phyloP scores from a whole-genome alignment of 768 basidiomycete species.

The Tricholoma flavovirens region DNA sequence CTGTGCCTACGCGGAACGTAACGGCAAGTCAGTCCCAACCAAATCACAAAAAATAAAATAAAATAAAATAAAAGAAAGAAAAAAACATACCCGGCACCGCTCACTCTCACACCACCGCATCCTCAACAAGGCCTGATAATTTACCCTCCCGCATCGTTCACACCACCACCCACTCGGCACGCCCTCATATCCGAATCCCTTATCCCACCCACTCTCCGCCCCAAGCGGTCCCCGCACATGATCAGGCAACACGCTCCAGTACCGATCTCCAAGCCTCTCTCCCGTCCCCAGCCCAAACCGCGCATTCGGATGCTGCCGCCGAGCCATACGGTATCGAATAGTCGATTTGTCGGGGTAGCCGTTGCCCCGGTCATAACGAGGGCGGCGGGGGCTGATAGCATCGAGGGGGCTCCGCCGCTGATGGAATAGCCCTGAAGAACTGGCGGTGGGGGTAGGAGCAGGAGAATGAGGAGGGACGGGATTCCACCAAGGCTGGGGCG shows the following conservation, averaged over 20 bases:
- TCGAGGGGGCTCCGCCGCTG: neutral
- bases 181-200: slow-evolving; percentile 17
- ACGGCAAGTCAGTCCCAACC: neutral
- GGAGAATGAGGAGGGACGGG: neutral
- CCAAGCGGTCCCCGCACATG: slow-evolving; percentile 12
- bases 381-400: neutral
- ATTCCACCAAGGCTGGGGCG: slow-evolving; percentile 24
- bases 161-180: slow-evolving; percentile 49
- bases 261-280: neutral
- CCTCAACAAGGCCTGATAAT: slow-evolving; percentile 39
- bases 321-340: slow-evolving; percentile 20
- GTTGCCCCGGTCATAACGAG: neutral
- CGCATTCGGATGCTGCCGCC: slow-evolving; percentile 17
- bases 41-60: neutral
- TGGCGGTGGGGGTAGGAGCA: neutral
- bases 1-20: neutral
- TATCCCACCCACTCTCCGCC: slow-evolving; percentile 14
- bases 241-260: neutral
- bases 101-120: slow-evolving; percentile 40
- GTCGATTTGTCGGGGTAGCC: slow-evolving; percentile 7
- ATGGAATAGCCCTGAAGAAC: too few species aligned
- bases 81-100: slow-evolving; percentile 31
- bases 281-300: neutral
- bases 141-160: slow-evolving; percentile 40
- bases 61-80: neutral